Base-by-base conservation (phyloP, 2,329 filamentous ascomycete genomes). In the Beauveria australis region DNA sequence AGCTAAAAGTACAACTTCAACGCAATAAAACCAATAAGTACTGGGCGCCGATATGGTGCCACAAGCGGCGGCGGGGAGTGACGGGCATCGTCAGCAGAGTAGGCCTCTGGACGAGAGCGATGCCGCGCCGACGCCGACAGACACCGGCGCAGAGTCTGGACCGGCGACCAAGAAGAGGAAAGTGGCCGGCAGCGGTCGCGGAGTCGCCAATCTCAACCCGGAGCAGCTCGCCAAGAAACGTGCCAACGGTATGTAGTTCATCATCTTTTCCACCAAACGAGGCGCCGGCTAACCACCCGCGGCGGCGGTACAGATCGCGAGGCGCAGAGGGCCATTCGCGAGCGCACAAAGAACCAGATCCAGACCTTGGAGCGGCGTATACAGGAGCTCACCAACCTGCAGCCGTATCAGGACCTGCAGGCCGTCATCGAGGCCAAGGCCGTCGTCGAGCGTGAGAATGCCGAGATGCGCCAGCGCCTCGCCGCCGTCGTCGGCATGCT, bases 341-440 rank as follows among this genome's bases (percentile, higher is more conserved):
- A 93, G 75, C 84, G 91, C 60, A 94, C 90, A 30, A 91, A 88
- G 75, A 83, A 85, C 61, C 88, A 89, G 72, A 94, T 94, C 66
- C 89, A 93, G 70, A 77, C 75, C 7, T 78, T 94, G 62, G 89
- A 94, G 72, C 80, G 79, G 63, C 81, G 84, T 63, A 92, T 95
- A 63, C 79, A 82, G 60, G 89, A 93, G 64, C 80, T 95, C 66
- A 89, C 89, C 61, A 87, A 82, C 61, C 88, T 91, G 74, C 86
- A 92, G 72, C 90, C 91, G 0, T 92, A 92, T 67, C 87, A 90
- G 70, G 91, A 96, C 70, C 81, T 96, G 22, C 90, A 95, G 73
- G 79, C 84, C 30, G 89, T 86, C 10, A 73, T 93, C 60, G 80
- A 84, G 37, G 86, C 91, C 73, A 92, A 91, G 76, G 89, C 93